Percentiles rank a stretch among this genome's conserved stretches.
These are phyloP conservation scores for Scutellaria minor DNA, from an alignment of 257 asterid species.

Conservation along the genomic window DNA sequence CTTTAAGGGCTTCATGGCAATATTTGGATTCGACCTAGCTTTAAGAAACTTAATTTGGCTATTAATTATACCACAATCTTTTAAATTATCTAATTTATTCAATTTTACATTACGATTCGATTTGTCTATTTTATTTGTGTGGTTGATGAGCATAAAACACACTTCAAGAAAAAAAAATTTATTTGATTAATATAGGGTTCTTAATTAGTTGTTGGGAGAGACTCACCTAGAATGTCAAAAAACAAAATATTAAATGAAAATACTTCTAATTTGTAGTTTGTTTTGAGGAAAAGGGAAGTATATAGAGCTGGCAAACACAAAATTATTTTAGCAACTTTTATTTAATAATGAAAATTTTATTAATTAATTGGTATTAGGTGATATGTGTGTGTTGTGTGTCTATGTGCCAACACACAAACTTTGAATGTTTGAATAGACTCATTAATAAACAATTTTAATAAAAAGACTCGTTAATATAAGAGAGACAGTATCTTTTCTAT, in stretches of 20 bases:
- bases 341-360: not conserved
- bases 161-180: too few species aligned
- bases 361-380: conserved; percentile 18
- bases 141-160: too few species aligned
- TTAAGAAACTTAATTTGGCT: too few species aligned
- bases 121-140: too few species aligned
- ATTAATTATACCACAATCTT: too few species aligned
- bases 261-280: conserved; percentile 7
- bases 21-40: too few species aligned
- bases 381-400: conserved; percentile 16
- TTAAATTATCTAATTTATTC: too few species aligned
- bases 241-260: not conserved
- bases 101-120: too few species aligned
- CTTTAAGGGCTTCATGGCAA: too few species aligned
- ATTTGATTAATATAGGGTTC: too few species aligned
- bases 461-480: not conserved
- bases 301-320: conserved; percentile 37
- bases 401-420: conserved; percentile 32
- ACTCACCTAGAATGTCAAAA: not conserved
- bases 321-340: not conserved
- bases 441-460: not conserved
- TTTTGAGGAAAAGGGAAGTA: conserved; percentile 18
- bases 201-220: not conserved
- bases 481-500: conserved; percentile 29
- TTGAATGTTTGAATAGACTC: not conserved